Evolutionary conservation across 768 basidiomycete genomes (phyloP), one percentile per base, ranked within the genome.

Genomic region (Phanerochaete sordida): DNA sequence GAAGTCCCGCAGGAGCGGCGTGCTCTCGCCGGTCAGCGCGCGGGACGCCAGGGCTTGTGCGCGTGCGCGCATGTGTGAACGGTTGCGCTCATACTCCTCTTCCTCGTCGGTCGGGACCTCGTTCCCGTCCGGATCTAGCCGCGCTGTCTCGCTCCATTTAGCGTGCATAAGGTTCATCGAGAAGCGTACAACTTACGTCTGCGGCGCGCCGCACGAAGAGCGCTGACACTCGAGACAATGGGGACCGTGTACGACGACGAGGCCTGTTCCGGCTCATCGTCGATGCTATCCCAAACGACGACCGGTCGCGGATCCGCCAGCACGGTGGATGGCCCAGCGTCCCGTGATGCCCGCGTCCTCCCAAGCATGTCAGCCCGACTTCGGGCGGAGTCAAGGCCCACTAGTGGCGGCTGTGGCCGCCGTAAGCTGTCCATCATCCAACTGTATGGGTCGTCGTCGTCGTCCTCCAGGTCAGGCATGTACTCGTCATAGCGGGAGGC

Each of bases 51-150:
- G 57, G 2, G 58, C 61, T 28, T 63, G 60, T 1, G 69, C 68
- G 2, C 68, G 68, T 1, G 59, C 55, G 15, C 67, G 66, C 67
- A 71, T 69, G 28, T 65, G 81, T 0, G 82, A 73, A 35, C 82
- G 79, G 28, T 76, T 71, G 30, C 83, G 80, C 60, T 86, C 84
- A 19, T 85, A 74, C 54, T 83, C 81, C 62, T 82, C 81, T 61
- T 88, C 86, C 65, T 85, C 84, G 21, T 84, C 84, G 0, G 80
- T 78, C 2, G 84, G 75, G 58, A 87, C 80, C 67, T 87, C 85
- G 61, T 88, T 82, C 0, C 87, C 87, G 66, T 88, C 84, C 1
- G 78, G 72, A 62, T 77, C 71, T 2, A 79, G 64, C 35, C 72
- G 70, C 13, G 74, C 77, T 79, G 62, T 16, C 4, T 12, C 19